Base-by-base conservation (phyloP, 192 early-diverging fungal genomes). In the Thamnidium elegans region DNA sequence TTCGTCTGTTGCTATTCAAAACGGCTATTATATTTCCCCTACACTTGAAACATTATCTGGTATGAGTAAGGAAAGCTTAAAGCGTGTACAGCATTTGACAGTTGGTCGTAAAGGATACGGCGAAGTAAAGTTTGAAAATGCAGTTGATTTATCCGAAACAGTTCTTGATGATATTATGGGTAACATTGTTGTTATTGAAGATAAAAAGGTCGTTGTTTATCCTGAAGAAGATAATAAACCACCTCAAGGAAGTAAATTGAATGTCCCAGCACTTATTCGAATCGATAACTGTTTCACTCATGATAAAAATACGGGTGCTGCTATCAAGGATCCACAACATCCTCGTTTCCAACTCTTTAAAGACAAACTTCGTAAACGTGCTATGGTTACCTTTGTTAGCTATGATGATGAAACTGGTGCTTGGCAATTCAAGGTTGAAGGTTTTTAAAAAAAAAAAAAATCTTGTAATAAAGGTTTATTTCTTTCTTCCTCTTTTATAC, bases 391-490 rank as follows among this genome's bases (percentile, higher is more conserved):
- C 48, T 94, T 96, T 74, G 70, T 94, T 17, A 86, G 84, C 42
- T 99, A 84, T 71, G 74, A 84, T 43, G 65, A 82, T 46, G 70
- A 79, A 9, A 84, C 86, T 14, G 94, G 95, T 19, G 82, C 80
- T 0, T 99, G 97, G 97, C 86, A 76, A n/a, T 99, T 99, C 77
- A 69, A 81, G 14, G 97, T 99, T 7, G 81, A 94, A 62, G 89
- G 94, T 66, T 91, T 91, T 70, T 89, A 72, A 55, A 44, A 31
- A 26, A 2, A 26, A 26, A 26, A 26, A 26, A 26, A 26, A 26
- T n/a, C n/a, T n/a, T n/a, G n/a, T n/a, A n/a, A n/a, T n/a, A 26
- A 26, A 26, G 30, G 31, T n/a, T 36, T n/a, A 17, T 11, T 50
- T 44, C 36, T 15, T 55, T 42, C 17, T 21, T 30, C 43, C 5